phyloP scores from a whole-genome alignment of 352 stramenopile genomes.

The Globisporangium abappressorium region DNA sequence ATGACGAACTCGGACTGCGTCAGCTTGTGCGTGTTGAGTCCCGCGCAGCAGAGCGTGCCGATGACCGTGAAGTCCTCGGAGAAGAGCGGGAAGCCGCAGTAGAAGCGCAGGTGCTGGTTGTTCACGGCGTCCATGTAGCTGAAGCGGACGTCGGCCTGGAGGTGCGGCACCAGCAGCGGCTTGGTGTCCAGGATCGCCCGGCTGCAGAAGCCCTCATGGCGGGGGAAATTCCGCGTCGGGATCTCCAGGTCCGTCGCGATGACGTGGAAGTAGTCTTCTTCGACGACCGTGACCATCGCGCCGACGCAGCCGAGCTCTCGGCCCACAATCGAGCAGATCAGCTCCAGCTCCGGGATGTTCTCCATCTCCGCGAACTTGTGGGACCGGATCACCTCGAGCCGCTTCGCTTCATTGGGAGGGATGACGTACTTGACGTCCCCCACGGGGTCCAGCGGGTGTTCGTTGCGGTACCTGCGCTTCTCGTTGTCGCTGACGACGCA shows the following conservation, averaged over 20 bases:
- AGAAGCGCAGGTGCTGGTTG: slow-evolving; percentile 25
- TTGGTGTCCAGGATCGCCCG: slow-evolving; percentile 51
- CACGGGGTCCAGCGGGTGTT: slow-evolving; percentile 16
- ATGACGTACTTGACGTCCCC: background rate
- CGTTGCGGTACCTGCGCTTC: slow-evolving; percentile 2
- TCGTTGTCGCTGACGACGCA: background rate
- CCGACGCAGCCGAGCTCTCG: slow-evolving; percentile 37
- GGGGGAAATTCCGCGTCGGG: slow-evolving; percentile 22
- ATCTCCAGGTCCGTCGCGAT: slow-evolving; percentile 30
- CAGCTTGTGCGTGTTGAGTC: slow-evolving; percentile 11
- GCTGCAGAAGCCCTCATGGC: slow-evolving; percentile 45
- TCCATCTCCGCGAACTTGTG: slow-evolving; percentile 23
- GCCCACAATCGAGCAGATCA: slow-evolving; percentile 45
- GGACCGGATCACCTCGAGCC: slow-evolving; percentile 26
- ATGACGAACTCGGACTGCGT: slow-evolving; percentile 17
- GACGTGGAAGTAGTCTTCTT: slow-evolving; percentile 34
- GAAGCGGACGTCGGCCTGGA: slow-evolving; percentile 54
- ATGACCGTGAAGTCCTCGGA: slow-evolving; percentile 16
- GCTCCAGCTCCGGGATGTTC: slow-evolving; percentile 43
- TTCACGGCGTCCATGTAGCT: slow-evolving; percentile 28
- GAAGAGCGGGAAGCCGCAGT: slow-evolving; percentile 23
- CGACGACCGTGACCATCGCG: slow-evolving; percentile 47
- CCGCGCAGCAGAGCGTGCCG: slow-evolving; percentile 19
- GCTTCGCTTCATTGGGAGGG: slow-evolving; percentile 31
- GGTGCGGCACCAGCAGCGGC: slow-evolving; percentile 47